Base-by-base conservation (phyloP, 2,329 filamentous ascomycete species). In the Ophiostoma pallidulum region DNA sequence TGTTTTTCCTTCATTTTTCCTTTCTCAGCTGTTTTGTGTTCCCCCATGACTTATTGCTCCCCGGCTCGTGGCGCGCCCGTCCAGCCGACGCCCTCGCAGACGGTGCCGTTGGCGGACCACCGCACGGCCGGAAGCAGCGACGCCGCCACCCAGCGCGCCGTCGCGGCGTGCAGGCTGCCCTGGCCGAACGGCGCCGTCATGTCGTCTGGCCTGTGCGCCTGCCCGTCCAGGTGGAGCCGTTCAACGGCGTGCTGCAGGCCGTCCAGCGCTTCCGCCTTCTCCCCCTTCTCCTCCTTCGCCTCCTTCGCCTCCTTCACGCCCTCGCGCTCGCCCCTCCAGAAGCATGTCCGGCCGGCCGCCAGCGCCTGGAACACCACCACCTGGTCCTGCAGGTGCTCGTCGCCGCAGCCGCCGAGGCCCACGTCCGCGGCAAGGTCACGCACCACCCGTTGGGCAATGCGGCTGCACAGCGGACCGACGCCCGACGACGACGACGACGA, bases 301-400 rank as follows among this genome's bases (percentile, higher is more conserved):
- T 55, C 51, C 29, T 48, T 41, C 16, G 51, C 47, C 29, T 46
- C 6, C 33, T 14, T 38, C 18, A 18, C 41, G 13, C 29, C 33
- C 1, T 35, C 20, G 1, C 53, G 56, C 29, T 58, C 54, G 44
- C 53, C 45, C 33, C 64, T 56, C 10, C 64, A 66, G 49, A 77
- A 72, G 3, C 65, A 70, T 10, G 76, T 76, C 43, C 58, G 64
- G 0, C 74, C 77, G 12, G 71, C 65, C 2, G 75, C 72, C 9
- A 82, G 62, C 4, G 74, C 73, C 59, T 82, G 78, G 55, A 80
- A 79, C 16, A 77, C 64, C 3, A 81, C 63, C 20, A 82, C 56
- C 59, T 82, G 78, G 59, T 82, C 79, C 60, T 81, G 76, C 13
- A 82, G 64, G 56, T 73, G 69, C 53, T 74, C 66, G 52, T 82